Evolutionary conservation across 805 yeast species (phyloP).

Genomic region (Cyberlindnera americana): DNA sequence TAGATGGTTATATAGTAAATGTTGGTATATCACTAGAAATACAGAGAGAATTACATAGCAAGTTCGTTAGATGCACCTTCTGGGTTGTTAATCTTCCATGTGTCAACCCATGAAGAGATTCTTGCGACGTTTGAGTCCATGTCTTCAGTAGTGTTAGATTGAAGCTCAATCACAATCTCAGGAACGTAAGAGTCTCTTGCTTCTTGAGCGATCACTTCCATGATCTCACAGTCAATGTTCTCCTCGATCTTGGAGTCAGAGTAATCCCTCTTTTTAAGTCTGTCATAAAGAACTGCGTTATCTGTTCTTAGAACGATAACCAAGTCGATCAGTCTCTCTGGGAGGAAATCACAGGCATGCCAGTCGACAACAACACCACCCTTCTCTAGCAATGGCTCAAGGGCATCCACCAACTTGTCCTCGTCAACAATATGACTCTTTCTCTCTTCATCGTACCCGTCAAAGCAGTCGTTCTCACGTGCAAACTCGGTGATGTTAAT

Average conservation of each 20-base stretch:
- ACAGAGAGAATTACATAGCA: constrained; percentile 9
- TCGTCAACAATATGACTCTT: constrained; percentile 91
- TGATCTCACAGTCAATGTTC: constrained; percentile 93
- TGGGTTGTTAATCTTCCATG: constrained; percentile 69
- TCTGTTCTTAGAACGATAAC: constrained; percentile 86
- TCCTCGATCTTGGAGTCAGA: constrained; percentile 81
- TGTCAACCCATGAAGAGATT: constrained; percentile 65
- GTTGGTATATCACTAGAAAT: too few relatives aligned
- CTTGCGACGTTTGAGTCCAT: constrained; percentile 82
- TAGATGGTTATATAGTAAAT: background rate
- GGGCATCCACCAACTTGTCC: constrained; percentile 75
- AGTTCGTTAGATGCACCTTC: constrained; percentile 54
- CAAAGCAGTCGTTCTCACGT: constrained; percentile 68
- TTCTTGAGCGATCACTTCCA: constrained; percentile 86
- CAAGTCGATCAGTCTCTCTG: constrained; percentile 86
- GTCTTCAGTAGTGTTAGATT: constrained; percentile 68
- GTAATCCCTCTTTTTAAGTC: constrained; percentile 75
- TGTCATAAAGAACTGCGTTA: constrained; percentile 65
- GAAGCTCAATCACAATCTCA: constrained; percentile 77
- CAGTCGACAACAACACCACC: constrained; percentile 95
- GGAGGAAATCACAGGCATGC: constrained; percentile 96
- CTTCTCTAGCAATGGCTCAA: constrained; percentile 71
- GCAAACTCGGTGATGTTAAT: constrained; percentile 80
- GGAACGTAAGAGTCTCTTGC: constrained; percentile 80
- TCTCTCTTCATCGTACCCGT: constrained; percentile 81